Base-by-base conservation (phyloP, 768 basidiomycete species). In the Trametes cingulata region DNA sequence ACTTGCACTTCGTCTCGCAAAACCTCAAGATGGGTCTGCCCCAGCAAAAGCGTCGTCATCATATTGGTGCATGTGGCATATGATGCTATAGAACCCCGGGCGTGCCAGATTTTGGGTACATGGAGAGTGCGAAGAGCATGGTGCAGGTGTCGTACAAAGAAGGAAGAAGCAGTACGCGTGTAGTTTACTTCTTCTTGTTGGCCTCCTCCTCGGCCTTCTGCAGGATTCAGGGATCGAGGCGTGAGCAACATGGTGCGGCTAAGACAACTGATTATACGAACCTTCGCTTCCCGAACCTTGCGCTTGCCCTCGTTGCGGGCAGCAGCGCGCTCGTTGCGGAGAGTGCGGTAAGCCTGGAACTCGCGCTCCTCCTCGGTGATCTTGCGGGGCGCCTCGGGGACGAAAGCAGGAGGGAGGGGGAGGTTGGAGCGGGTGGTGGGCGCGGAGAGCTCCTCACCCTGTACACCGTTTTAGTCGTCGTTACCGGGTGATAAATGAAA, bases 181-280 rank as follows among this genome's bases (percentile, higher is more conserved):
- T 65, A 58, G 59, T 77, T 78, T 86, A 91, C 80, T 94, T 93
- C 81, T 93, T 93, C 83, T 94, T 93, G 73, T 82, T 85, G 58
- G 90, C 91, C 73, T 94, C 93, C 83, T 95, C 93, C 73, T 93
- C 93, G 68, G 91, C 91, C 73, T 88, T 91, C 91, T 92, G 56
- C 63, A 68, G 68, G 47, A 36, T 25, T 52, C 36, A 57, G 24
- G n/a, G n/a, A n/a, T n/a, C n/a, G n/a, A n/a, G 33, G 36, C 37
- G 0, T 33, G 29, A 33, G 67, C 74, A 4, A 71, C 8, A 7
- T 22, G 1, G 69, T 54, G 25, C 50, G 35, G 35, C 36, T 46
- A 53, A 22, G 48, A 37, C 29, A 9, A 36, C 27, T 33, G 17
- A 45, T 35, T 7, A 9, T 33, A 77, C 87, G 61, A 69, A 87